A percentile compares a stretch with the other conserved stretches of the same genome.
Conservation (phyloP, 805 yeast genomes). For the Tetrapisispora pingtungensis region DNA sequence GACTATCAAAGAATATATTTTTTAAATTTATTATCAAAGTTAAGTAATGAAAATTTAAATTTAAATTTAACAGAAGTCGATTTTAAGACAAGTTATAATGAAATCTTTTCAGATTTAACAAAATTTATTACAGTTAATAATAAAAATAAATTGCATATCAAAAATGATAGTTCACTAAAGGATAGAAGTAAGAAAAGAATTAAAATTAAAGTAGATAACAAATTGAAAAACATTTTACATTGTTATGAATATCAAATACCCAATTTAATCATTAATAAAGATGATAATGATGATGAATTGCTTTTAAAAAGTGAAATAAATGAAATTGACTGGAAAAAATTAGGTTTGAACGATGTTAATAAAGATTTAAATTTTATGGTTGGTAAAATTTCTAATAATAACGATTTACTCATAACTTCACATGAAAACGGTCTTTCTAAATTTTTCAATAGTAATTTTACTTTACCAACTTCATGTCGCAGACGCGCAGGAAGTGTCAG, state of each 20-base stretch:
- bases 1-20: constrained; percentile 27
- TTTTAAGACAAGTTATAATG: constrained; percentile 1
- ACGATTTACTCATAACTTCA: background rate
- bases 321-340: background rate
- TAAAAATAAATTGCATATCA: background rate
- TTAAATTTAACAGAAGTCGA: background rate
- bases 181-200: background rate
- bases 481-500: background rate
- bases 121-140: constrained; percentile 2
- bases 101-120: background rate
- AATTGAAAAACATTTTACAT: constrained; percentile 7
- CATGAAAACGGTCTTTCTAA: background rate
- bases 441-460: background rate
- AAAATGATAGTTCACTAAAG: background rate
- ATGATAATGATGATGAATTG: background rate
- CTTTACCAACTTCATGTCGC: background rate
- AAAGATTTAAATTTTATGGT: background rate
- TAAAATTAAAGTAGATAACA: background rate
- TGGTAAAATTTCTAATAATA: background rate
- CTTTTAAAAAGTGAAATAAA: background rate
- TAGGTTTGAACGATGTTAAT: background rate
- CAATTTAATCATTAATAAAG: constrained; percentile 7
- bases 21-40: constrained; percentile 8
- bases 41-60: constrained; percentile 1
- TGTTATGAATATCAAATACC: constrained; percentile 27